Evolutionary conservation across 139 green algal species (phyloP), one percentile per base, ranked within the genome.

Genomic region (Tetraselmis striata): DNA sequence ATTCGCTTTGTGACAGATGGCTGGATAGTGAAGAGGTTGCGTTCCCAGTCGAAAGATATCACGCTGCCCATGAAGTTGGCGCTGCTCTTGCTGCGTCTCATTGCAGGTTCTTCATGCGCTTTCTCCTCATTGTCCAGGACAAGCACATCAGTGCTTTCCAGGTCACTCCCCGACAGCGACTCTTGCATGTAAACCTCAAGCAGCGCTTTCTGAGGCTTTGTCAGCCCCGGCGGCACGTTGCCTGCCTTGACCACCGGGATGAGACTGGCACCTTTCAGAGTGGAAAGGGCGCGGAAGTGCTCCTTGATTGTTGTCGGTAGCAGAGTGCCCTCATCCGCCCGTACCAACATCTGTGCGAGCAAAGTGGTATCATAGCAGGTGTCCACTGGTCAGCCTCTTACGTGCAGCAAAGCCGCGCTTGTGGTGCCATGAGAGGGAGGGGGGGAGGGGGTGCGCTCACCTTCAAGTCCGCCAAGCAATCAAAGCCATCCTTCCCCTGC

Each of bases 401-500:
- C n/a, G n/a, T n/a, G n/a, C n/a, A n/a, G n/a, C n/a, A n/a, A n/a
- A n/a, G n/a, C n/a, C n/a, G n/a, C n/a, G n/a, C n/a, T n/a, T n/a
- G n/a, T n/a, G n/a, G n/a, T n/a, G n/a, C 45, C 45, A 67, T 67
- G 18, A 67, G 5, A 67, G 45, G 18, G 5, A 67, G 11, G 45
- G 45, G 45, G 45, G 18, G 45, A 67, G 45, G 18, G 45, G 5
- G 45, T 5, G 45, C 45, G 18, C 45, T 67, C 45, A 67, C 45
- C 18, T 67, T 67, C 11, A 67, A 18, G 45, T 18, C 45, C 45
- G 5, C 11, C 5, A 67, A 67, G 11, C 5, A 5, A 67, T 82
- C 31, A 31, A 75, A 82, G 2, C 79, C 79, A 77, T 82, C 79
- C 31, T 82, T 82, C 22, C 79, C 79, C 18, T 77, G 79, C 22